A percentile compares a stretch with the other conserved stretches of the same genome.
Conservation (phyloP, 2,329 filamentous ascomycete genomes). For the Botrytis hyacinthi region DNA sequence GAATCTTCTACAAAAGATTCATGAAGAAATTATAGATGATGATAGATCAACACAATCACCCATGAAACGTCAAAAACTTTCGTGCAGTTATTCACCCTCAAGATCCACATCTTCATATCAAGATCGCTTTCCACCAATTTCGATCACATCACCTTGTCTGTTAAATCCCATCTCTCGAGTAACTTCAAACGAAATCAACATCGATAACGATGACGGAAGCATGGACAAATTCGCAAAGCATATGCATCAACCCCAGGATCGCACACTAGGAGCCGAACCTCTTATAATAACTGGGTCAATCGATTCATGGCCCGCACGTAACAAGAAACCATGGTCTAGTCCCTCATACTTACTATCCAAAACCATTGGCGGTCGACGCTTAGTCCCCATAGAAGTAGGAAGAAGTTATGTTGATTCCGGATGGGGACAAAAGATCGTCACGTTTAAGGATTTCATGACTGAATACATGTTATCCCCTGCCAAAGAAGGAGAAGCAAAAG, state of each 20-base stretch:
- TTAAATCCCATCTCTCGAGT: slow-evolving; percentile 43
- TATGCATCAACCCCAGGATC: slow-evolving; percentile 48
- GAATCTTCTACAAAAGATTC: slow-evolving; percentile 60
- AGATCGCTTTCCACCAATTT: slow-evolving; percentile 27
- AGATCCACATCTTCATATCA: neutral
- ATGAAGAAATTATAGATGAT: neutral
- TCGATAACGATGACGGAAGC: slow-evolving; percentile 44
- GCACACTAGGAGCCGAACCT: slow-evolving; percentile 50
- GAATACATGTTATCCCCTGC: slow-evolving; percentile 29
- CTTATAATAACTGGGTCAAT: slow-evolving; percentile 68
- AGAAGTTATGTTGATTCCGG: slow-evolving; percentile 81
- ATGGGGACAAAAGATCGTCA: slow-evolving; percentile 80
- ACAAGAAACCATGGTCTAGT: slow-evolving; percentile 65
- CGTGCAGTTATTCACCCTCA: neutral
- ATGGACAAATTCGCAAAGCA: slow-evolving; percentile 62
- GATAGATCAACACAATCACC: neutral
- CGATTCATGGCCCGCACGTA: slow-evolving; percentile 74
- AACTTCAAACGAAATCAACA: neutral
- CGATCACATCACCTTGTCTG: slow-evolving; percentile 45
- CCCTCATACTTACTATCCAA: slow-evolving; percentile 69
- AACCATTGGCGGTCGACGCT: slow-evolving; percentile 72
- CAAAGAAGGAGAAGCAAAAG: neutral
- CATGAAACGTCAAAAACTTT: slow-evolving; percentile 30
- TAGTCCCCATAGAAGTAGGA: slow-evolving; percentile 85
- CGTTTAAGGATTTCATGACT: slow-evolving; percentile 69